Evolutionary conservation across 768 basidiomycete genomes (phyloP).

Genomic region (Pulveroboletus sp.): DNA sequence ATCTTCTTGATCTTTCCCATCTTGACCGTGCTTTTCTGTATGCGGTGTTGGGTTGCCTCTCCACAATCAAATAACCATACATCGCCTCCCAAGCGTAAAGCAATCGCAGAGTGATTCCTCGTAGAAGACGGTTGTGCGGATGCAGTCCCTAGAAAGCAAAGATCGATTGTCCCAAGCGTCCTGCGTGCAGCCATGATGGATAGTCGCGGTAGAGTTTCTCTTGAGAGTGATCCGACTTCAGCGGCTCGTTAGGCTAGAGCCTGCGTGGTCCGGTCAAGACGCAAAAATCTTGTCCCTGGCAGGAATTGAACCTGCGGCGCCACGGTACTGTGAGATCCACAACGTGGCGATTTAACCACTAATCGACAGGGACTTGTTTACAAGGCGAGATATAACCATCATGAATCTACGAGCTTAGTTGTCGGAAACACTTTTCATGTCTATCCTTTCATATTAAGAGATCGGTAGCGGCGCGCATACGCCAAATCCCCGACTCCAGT

Average conservation of each 20-base stretch:
- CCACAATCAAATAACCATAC: slow-evolving; percentile 88
- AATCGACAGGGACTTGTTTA: slow-evolving; percentile 37
- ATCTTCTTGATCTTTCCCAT: slow-evolving; percentile 81
- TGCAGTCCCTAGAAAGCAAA: slow-evolving; percentile 80
- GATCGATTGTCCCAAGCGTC: slow-evolving; percentile 38
- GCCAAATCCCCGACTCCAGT: too few relatives aligned
- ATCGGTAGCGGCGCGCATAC: too few relatives aligned
- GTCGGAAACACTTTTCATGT: too few relatives aligned
- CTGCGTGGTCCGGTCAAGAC: neutral
- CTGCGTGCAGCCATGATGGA: slow-evolving; percentile 18
- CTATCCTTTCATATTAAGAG: too few relatives aligned
- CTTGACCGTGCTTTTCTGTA: slow-evolving; percentile 70
- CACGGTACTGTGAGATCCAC: slow-evolving; percentile 36
- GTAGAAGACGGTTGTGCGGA: slow-evolving; percentile 80
- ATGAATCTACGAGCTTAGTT: neutral
- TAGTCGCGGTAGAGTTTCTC: too few relatives aligned
- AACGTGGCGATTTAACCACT: slow-evolving; percentile 44
- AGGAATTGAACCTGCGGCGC: slow-evolving; percentile 39
- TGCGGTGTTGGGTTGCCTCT: slow-evolving; percentile 76
- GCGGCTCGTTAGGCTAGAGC: too few relatives aligned
- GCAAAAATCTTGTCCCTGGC: slow-evolving; percentile 33
- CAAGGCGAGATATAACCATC: rapidly evolving
- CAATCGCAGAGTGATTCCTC: slow-evolving; percentile 73
- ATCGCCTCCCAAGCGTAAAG: slow-evolving; percentile 62
- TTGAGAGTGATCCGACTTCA: too few relatives aligned